phyloP scores from a whole-genome alignment of 768 basidiomycete species.

The Myochromella boudieri region DNA sequence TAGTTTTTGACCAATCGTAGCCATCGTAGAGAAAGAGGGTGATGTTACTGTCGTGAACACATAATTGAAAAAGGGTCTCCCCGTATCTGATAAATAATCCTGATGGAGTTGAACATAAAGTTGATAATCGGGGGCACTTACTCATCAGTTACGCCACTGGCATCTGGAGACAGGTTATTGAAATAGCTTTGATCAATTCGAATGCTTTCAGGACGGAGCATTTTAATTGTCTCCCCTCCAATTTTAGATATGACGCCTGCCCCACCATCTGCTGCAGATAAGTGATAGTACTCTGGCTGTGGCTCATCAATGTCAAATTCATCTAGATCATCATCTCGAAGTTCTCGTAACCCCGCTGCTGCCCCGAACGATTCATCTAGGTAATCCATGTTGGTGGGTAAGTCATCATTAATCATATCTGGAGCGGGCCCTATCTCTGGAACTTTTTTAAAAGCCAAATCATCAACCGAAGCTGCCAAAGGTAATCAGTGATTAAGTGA shows the following conservation, averaged over 20 bases:
- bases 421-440: constrained; percentile 79
- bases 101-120: constrained; percentile 6
- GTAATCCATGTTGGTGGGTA: constrained; percentile 88
- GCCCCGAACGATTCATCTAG: constrained; percentile 81
- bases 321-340: constrained; percentile 71
- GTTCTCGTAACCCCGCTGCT: constrained; percentile 71
- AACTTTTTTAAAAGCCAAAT: constrained; percentile 71
- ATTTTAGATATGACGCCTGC: constrained; percentile 55
- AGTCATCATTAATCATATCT: constrained; percentile 89
- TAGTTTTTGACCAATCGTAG: constrained; percentile 90
- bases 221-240: constrained; percentile 84
- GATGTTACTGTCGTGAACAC: constrained; percentile 61
- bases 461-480: constrained; percentile 69
- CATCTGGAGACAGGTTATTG: constrained; percentile 59
- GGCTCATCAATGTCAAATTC: constrained; percentile 52
- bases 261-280: constrained; percentile 25
- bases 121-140: constrained; percentile 31
- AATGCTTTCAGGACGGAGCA: constrained; percentile 67
- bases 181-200: constrained; percentile 74
- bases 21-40: constrained; percentile 84
- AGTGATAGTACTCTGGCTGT: constrained; percentile 20
- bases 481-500: not conserved
- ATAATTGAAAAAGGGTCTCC: constrained; percentile 50
- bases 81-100: constrained; percentile 31
- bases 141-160: constrained; percentile 43